These are phyloP conservation scores for Quercus mongolica DNA, from an alignment of 306 rosid species.

Conservation along the genomic window DNA sequence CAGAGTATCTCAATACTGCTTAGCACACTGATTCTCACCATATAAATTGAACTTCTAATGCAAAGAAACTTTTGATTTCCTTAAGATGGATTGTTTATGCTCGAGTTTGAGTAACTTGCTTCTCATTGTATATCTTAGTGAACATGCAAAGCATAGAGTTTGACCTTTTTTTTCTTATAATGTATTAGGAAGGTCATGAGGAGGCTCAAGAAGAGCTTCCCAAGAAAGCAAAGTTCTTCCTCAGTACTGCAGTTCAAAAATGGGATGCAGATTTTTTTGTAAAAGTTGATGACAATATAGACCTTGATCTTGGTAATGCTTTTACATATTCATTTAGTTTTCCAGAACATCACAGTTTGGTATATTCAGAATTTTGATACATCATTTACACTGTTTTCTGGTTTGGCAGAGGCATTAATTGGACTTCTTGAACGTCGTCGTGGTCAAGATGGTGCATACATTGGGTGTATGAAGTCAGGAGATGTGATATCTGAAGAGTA, in stretches of 20 bases:
- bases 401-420: constrained; percentile 73
- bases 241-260: constrained; percentile 86
- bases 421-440: constrained; percentile 90
- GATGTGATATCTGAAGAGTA: constrained; percentile 93
- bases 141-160: constrained; percentile 14
- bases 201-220: constrained; percentile 97
- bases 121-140: neutral
- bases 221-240: constrained; percentile 83
- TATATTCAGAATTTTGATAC: constrained; percentile 9
- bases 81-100: neutral
- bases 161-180: constrained; percentile 17
- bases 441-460: constrained; percentile 79
- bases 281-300: constrained; percentile 82
- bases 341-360: constrained; percentile 7
- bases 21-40: neutral
- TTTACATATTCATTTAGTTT: constrained; percentile 7
- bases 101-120: constrained; percentile 16
- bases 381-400: constrained; percentile 25
- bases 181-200: constrained; percentile 88
- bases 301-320: constrained; percentile 80
- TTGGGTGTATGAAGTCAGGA: constrained; percentile 99
- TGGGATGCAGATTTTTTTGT: constrained; percentile 98
- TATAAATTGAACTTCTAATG: neutral
- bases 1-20: neutral
- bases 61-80: neutral